Evolutionary conservation across 441 rosid genomes (phyloP).

Genomic region (Syzygium syzygioides): DNA sequence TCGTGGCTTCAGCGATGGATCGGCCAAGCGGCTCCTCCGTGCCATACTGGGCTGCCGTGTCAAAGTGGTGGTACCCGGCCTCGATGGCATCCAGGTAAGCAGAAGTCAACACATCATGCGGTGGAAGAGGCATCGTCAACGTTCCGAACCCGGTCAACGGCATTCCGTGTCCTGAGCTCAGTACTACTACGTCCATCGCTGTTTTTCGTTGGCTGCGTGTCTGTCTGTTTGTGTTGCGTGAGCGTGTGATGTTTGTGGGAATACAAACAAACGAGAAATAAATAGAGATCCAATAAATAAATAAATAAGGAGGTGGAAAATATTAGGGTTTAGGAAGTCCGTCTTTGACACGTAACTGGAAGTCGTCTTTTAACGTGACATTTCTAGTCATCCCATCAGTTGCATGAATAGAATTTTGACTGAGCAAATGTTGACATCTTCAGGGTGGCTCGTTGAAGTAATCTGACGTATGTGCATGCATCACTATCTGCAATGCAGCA

Average conservation of each 20-base stretch:
- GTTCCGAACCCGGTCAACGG: neutral
- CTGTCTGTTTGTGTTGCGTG: neutral
- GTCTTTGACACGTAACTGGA: neutral
- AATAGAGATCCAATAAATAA: neutral
- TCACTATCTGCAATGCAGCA: neutral
- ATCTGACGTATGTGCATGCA: neutral
- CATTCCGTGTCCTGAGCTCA: conserved; percentile 1
- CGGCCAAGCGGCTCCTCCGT: neutral
- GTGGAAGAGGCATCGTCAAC: neutral
- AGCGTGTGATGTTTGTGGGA: neutral
- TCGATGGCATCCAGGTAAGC: neutral
- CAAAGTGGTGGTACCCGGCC: neutral
- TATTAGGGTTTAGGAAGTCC: neutral
- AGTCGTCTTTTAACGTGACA: neutral
- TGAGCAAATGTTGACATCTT: neutral
- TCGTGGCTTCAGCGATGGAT: neutral
- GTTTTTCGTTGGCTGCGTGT: neutral
- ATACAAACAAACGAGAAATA: neutral
- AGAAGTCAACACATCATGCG: neutral
- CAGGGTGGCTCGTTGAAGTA: neutral
- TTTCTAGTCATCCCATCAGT: neutral
- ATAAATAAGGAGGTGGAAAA: neutral
- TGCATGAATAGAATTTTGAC: neutral
- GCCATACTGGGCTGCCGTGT: conserved; percentile 1
- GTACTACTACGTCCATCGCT: neutral